Percentiles rank a stretch among this genome's conserved stretches.
Evolutionary conservation across 1,284 basidiomycete genomes (phyloP).

Genomic region (Rugosomyces carneus): DNA sequence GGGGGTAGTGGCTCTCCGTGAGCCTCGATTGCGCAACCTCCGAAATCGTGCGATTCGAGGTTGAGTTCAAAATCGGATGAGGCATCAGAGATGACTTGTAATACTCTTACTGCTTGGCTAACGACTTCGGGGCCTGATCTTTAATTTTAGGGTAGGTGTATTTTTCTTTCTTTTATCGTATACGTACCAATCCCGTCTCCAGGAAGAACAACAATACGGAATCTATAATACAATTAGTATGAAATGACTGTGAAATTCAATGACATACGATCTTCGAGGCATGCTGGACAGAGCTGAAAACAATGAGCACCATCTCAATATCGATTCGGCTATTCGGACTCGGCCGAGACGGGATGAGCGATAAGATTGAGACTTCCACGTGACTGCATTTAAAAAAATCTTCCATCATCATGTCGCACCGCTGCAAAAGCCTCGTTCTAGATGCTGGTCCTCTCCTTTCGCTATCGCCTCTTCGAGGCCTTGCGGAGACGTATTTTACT

Average conservation of each 20-base stretch:
- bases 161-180: not conserved
- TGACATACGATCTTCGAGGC: conserved; percentile 30
- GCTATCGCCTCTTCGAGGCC: conserved; percentile 76
- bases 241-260: not conserved
- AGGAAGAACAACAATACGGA: conserved; percentile 83
- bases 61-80: conserved; percentile 65
- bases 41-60: conserved; percentile 80
- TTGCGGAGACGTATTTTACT: conserved; percentile 80
- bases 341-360: conserved; percentile 17
- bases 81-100: conserved; percentile 66
- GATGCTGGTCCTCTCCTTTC: conserved; percentile 91
- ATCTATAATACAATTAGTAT: conserved; percentile 39
- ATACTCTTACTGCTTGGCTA: conserved; percentile 82
- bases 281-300: conserved; percentile 16
- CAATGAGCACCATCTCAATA: not conserved
- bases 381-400: conserved; percentile 14
- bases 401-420: conserved; percentile 20
- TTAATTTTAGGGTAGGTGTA: conserved; percentile 1
- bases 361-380: conserved; percentile 10
- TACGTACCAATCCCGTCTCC: conserved; percentile 92
- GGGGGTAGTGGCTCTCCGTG: conserved; percentile 81
- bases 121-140: conserved; percentile 86
- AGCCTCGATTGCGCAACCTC: conserved; percentile 91
- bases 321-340: conserved; percentile 16
- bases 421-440: conserved; percentile 78